These are phyloP conservation scores for Gracilaria domingensis DNA, from an alignment of 23 red algal species.

Conservation along the genomic window DNA sequence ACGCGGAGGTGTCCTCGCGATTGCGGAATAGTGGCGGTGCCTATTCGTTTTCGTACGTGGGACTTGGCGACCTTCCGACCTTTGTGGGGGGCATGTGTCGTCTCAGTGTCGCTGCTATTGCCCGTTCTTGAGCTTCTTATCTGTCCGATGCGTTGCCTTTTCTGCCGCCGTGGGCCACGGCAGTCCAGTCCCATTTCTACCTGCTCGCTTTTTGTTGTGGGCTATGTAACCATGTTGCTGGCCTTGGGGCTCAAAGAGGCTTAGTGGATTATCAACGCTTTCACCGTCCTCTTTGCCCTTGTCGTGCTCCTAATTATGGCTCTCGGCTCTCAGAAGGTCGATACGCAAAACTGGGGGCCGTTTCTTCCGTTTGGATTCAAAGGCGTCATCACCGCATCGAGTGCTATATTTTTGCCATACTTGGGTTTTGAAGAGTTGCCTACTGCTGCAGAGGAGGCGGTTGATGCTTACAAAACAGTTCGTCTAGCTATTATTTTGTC, in stretches of 20 bases:
- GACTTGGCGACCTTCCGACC: slow-evolving; percentile 80
- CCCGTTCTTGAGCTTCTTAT: slow-evolving; percentile 87
- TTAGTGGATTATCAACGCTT: slow-evolving; percentile 81
- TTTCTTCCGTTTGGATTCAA: slow-evolving; percentile 86
- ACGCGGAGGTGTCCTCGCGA: slow-evolving; percentile 91
- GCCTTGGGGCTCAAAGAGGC: slow-evolving; percentile 82
- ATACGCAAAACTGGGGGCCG: slow-evolving; percentile 76
- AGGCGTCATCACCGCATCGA: slow-evolving; percentile 69
- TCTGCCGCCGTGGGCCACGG: slow-evolving; percentile 40
- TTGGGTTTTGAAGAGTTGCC: slow-evolving; percentile 94
- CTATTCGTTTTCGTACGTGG: slow-evolving; percentile 90
- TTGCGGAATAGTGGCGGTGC: slow-evolving; percentile 79
- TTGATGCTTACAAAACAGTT: slow-evolving; percentile 72
- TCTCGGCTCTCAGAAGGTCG: slow-evolving; percentile 55
- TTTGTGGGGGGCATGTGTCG: slow-evolving; percentile 92
- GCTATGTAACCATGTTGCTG: slow-evolving; percentile 58
- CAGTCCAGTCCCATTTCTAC: slow-evolving; percentile 35
- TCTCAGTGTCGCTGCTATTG: slow-evolving; percentile 85
- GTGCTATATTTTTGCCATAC: slow-evolving; percentile 86
- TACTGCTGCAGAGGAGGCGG: slow-evolving; percentile 84
- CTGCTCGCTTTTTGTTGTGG: slow-evolving; percentile 71
- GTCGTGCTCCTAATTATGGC: slow-evolving; percentile 72
- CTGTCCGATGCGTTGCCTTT: slow-evolving; percentile 58
- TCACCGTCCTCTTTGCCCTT: slow-evolving; percentile 69
- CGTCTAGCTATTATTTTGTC: slow-evolving; percentile 81